Evolutionary conservation across 331 rosid genomes (phyloP).

Genomic region (Telfairia occidentalis): DNA sequence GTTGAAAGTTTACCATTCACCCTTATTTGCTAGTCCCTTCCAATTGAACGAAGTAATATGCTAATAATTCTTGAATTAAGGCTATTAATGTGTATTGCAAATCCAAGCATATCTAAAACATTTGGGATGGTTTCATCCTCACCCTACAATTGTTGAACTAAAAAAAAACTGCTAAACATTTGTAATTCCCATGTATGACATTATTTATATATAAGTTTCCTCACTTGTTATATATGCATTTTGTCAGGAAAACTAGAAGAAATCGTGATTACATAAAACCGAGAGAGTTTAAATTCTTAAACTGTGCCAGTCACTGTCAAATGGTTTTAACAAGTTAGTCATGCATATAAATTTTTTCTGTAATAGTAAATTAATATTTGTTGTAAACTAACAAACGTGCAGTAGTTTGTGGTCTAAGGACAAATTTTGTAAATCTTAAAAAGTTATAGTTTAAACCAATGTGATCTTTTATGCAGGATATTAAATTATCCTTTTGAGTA

Average conservation of each 20-base stretch:
- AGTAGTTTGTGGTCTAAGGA: background rate
- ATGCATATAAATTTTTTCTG: background rate
- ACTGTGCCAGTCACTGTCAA: background rate
- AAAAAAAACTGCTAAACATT: too few species aligned
- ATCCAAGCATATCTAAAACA: too few species aligned
- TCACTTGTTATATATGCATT: background rate
- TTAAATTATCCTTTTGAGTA: background rate
- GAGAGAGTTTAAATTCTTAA: background rate
- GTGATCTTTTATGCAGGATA: background rate
- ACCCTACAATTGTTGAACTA: too few species aligned
- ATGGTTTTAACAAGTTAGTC: background rate
- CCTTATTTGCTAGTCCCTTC: background rate
- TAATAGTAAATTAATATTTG: background rate
- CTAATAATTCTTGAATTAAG: background rate
- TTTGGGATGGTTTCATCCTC: too few species aligned
- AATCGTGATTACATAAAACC: background rate
- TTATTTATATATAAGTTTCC: background rate
- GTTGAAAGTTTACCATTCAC: background rate
- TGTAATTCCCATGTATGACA: background rate
- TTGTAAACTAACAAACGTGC: background rate
- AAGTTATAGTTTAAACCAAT: background rate
- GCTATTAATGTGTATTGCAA: background rate
- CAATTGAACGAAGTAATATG: background rate
- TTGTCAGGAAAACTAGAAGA: background rate
- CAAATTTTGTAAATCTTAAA: background rate